Base-by-base conservation (phyloP, 2,329 filamentous ascomycete species). In the Colletotrichum simmondsii region DNA sequence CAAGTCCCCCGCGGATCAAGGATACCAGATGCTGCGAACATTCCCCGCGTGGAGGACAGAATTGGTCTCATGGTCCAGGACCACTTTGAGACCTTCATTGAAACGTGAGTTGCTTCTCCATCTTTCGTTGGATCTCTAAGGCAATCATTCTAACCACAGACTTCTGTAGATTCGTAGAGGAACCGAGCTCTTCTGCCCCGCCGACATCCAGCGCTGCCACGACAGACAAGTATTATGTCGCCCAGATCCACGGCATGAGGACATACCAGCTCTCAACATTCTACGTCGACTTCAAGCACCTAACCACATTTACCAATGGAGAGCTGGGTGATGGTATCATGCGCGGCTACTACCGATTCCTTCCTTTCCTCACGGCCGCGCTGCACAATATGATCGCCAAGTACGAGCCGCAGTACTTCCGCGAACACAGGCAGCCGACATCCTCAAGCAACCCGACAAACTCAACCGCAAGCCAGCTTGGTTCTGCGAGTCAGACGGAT, bases 361-460 rank as follows among this genome's bases (percentile, higher is more conserved):
- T 97, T 28, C 97, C 97, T 3, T 99, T 97, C 81, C 90, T 99
- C 78, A 95, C 94, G 26, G 91, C 93, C 75, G 95, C 93, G 30
- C 87, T 99, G 56, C 95, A 99, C 85, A 97, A 95, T 79, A 91
- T 97, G 83, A 97, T 99, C 77, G 93, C 94, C 76, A 97, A 97
- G 84, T 93, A 98, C 84, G 96, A 98, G 82, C 94, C 97, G 5
- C 90, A 93, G 80, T 99, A 98, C 85, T 98, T 97, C 85, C 91
- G 94, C 77, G 93, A 97, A 79, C 96, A 98, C 85, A 91, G 95
- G 65, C 95, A 98, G 81, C 92, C 95, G 6, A 93, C 92, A 2
- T 91, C 92, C 59, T 93, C 93, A 19, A 93, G 93, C 73, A 92
- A 91, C 66, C 88, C 92, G 75, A 91, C 93, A 2, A 92, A 92